Evolutionary conservation across 768 basidiomycete genomes (phyloP), one percentile per base, ranked within the genome.

Genomic region (Boletus sp.): DNA sequence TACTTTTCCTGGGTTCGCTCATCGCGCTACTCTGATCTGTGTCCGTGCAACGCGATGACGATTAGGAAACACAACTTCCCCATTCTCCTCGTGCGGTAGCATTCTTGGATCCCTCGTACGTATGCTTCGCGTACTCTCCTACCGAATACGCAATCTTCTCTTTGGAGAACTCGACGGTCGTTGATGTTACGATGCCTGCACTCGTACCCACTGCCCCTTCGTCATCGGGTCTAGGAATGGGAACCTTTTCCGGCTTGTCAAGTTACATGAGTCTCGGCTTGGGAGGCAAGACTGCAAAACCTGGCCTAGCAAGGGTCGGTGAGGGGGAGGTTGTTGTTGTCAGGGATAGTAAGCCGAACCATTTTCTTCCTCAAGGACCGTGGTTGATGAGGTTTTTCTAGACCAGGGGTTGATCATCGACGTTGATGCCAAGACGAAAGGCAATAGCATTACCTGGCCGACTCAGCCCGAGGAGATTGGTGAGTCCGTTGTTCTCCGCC

Each of bases 61-160:
- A 21, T 21, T 33, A 95, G 90, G 96, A 98, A 80, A 74, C 84
- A 4, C 63, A 77, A 0, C 76, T 98, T 4, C 90, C 95, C 13
- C 96, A 98, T 67, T 93, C 94, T 9, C 87, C 97, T n/a, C 83
- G 97, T 38, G 77, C 81, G 0, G 85, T 97, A 47, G 76, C 85
- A 3, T 95, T 98, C 67, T 70, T 92, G 47, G 75, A 83, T 55
- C 63, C 79, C 6, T 77, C 83, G 25, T 76, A 75, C 1, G 76
- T 81, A 9, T 87, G 88, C 59, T 83, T 94, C 58, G 90, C 88
- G 0, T 93, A 93, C 68, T 83, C 89, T n/a, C 77, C 83, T 0
- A 83, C 87, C 0, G 70, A 72, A 32, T 77, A 82, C 56, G 88
- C 85, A 1, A 71, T 94, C 7, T 88, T 92, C 58, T 83, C 82